Base-by-base conservation (phyloP, 768 basidiomycete genomes). In the Termitomyces eurrhizus region DNA sequence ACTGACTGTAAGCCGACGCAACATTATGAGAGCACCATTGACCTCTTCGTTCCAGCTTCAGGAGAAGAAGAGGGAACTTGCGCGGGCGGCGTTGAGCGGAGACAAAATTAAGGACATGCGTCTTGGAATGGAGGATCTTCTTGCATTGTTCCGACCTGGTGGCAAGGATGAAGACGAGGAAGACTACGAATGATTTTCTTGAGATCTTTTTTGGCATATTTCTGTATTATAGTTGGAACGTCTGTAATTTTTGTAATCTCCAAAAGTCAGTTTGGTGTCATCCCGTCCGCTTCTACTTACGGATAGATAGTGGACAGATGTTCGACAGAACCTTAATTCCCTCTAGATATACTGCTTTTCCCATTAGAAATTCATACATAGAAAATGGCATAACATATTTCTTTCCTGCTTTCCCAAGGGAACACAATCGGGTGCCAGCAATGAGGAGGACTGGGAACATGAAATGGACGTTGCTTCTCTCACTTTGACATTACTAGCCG, bases 91-190 rank as follows among this genome's bases (percentile, higher is more conserved):
- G 0, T 73, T 98, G 59, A 89, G 91, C 36, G 96, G 96, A 9
- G 88, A 93, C 75, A 93, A 90, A 73, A 79, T 92, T 69, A 91
- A 93, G 83, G 85, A 87, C 67, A 83, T 87, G 81, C 88, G 86
- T 64, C 84, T 98, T 24, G 87, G 89, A 11, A 77, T 94, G 74
- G 87, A 94, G 29, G 95, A 98, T 61, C 80, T 98, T 63, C 82
- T 95, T 73, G 88, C 86, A 0, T 75, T 94, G 42, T 93, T 94
- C 80, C 77, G 81, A 58, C 79, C 80, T 48, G 83, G 83, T 50
- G 78, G 78, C 16, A 75, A 76, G 13, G 78, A 86, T 51, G 87
- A 54, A 29, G 53, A 88, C 21, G 87, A 87, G 13, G 80, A 83
- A 14, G 75, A 64, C 13, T 56, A 64, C 36, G 48, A 51, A 26